phyloP scores from a whole-genome alignment of 805 yeast species.

The Vanderwaltozyma polyspora region DNA sequence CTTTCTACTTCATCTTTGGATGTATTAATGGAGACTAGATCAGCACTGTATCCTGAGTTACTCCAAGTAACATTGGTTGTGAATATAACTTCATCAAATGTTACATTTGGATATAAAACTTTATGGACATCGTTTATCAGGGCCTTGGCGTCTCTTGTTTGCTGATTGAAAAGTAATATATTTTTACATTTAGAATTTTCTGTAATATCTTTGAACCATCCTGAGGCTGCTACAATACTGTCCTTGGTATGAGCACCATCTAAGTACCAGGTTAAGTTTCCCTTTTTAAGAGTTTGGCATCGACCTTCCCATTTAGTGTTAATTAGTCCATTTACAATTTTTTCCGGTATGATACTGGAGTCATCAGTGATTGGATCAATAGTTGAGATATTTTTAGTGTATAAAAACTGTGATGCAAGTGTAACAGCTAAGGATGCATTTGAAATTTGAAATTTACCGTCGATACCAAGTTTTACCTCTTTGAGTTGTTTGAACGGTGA shows the following conservation, averaged over 20 bases:
- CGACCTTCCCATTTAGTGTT: conserved; percentile 89
- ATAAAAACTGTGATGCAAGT: conserved; percentile 52
- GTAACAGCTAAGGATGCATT: conserved; percentile 85
- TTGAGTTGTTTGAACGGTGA: conserved; percentile 31
- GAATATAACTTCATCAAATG: conserved; percentile 70
- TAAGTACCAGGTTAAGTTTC: conserved; percentile 56
- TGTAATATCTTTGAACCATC: conserved; percentile 49
- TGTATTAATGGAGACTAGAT: conserved; percentile 75
- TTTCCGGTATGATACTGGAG: conserved; percentile 29
- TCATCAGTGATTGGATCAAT: background rate
- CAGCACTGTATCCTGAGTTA: conserved; percentile 66
- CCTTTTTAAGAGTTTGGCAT: conserved; percentile 56
- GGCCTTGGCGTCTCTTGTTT: conserved; percentile 71
- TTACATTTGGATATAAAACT: conserved; percentile 30
- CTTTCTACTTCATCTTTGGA: conserved; percentile 68
- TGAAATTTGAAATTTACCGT: conserved; percentile 71
- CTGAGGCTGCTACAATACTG: conserved; percentile 68
- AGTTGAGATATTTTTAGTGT: conserved; percentile 33
- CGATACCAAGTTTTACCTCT: conserved; percentile 48
- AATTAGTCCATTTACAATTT: conserved; percentile 49
- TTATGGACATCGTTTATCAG: conserved; percentile 46
- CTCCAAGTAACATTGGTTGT: conserved; percentile 91
- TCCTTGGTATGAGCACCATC: conserved; percentile 97
- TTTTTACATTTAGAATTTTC: conserved; percentile 14
- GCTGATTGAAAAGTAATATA: conserved; percentile 83